Base-by-base conservation (phyloP, 2,329 filamentous ascomycete genomes). In the Aspergillus fijiensis region DNA sequence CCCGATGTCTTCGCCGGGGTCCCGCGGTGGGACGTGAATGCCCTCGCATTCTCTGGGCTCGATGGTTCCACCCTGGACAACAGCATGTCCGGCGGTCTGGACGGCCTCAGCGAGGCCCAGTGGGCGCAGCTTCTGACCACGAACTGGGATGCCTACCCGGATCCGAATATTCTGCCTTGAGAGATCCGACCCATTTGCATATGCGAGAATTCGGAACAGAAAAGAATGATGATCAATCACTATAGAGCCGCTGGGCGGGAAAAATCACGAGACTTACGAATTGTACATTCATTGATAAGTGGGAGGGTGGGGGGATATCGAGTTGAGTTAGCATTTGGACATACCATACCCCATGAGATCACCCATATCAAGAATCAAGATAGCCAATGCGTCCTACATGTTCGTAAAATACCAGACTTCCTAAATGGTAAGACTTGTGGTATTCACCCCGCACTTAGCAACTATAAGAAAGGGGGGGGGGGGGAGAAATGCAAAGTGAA, bases 81-180 rank as follows among this genome's bases (percentile, higher is more conserved):
- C 25, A 45, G 39, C 16, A 62, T 63, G 12, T 51, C 60, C 29
- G 49, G 64, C 1, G 66, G 66, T 16, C 60, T 75, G 51, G 71
- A 71, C 31, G 58, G 66, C 14, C 63, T 75, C 7, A 72, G 61
- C 27, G 74, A 75, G 19, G 68, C 69, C 4, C 74, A 77, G 45
- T 78, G 76, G 73, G 70, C 71, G 3, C 69, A 75, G 27, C 67
- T 76, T 1, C 56, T 75, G 39, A 56, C 54, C 6, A 60, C 61
- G 2, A 62, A 56, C 12, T 68, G 66, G 66, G 64, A 65, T 50
- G 53, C 62, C 4, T 69, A 63, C 61, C 59, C 31, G 4, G 42
- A 59, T 49, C 27, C 48, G 10, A 55, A 58, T 25, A 21, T 51
- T 3, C 23, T 25, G 29, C 48, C 31, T 27, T 49, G 48, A 57